phyloP scores from a whole-genome alignment of 1,284 basidiomycete genomes.

The Mycosarcoma maydis region DNA sequence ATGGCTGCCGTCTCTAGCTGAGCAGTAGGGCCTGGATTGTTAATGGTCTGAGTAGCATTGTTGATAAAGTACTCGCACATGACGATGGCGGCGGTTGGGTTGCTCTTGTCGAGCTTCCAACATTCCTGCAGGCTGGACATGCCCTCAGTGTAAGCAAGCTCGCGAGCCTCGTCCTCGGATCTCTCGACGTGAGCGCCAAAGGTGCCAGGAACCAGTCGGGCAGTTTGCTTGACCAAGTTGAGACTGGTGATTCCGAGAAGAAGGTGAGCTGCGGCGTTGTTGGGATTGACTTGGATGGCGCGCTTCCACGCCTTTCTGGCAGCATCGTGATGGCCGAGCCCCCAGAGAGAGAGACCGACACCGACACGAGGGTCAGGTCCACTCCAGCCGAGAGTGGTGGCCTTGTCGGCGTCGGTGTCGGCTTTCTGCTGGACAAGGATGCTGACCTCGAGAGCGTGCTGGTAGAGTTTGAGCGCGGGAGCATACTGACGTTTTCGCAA shows the following conservation, averaged over 20 bases:
- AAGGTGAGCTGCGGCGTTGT: slow-evolving; percentile 51
- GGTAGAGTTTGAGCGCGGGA: slow-evolving; percentile 59
- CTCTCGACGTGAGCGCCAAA: slow-evolving; percentile 53
- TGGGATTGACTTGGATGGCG: slow-evolving; percentile 45
- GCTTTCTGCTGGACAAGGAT: slow-evolving; percentile 49
- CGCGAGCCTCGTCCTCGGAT: slow-evolving; percentile 57
- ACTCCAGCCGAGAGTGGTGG: slow-evolving; percentile 36
- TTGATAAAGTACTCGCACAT: slow-evolving; percentile 59
- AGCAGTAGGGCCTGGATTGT: slow-evolving; percentile 8
- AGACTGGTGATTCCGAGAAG: slow-evolving; percentile 62
- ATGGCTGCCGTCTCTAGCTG: slow-evolving; percentile 37
- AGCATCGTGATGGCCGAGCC: slow-evolving; percentile 56
- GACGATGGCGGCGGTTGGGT: slow-evolving; percentile 61
- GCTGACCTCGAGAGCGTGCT: slow-evolving; percentile 55
- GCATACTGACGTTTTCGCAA: slow-evolving; percentile 57
- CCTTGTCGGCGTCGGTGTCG: slow-evolving; percentile 31
- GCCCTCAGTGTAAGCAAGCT: slow-evolving; percentile 60
- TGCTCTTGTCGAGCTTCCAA: slow-evolving; percentile 64
- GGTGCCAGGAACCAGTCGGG: slow-evolving; percentile 45
- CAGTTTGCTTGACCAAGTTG: slow-evolving; percentile 54
- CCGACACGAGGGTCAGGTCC: slow-evolving; percentile 65
- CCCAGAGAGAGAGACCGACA: slow-evolving; percentile 63
- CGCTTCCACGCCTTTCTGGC: slow-evolving; percentile 64
- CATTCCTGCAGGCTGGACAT: slow-evolving; percentile 56
- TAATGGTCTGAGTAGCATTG: slow-evolving; percentile 43